These are phyloP conservation scores for Urtica urens DNA, from an alignment of 306 rosid genomes.

Conservation along the genomic window DNA sequence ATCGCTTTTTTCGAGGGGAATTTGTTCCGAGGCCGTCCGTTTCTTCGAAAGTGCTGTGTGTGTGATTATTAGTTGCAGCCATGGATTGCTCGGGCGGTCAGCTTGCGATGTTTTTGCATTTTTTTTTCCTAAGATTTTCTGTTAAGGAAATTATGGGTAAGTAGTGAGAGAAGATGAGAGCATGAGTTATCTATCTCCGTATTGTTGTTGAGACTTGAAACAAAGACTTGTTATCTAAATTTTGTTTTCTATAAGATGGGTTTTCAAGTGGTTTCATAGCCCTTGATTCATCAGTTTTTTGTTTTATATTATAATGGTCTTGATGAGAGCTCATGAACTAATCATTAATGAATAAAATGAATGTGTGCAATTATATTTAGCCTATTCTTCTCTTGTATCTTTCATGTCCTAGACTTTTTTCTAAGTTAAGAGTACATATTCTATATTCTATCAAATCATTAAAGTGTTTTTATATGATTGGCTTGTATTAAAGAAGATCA, in stretches of 20 bases:
- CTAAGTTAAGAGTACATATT: no score
- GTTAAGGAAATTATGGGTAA: slow-evolving; percentile 22
- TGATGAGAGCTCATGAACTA: slow-evolving; percentile 18
- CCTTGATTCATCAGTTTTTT: slow-evolving; percentile 37
- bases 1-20: no score
- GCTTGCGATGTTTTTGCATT: slow-evolving; percentile 22
- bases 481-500: no score
- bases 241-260: slow-evolving; percentile 30
- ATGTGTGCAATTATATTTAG: background rate
- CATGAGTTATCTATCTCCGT: slow-evolving; percentile 4
- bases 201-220: slow-evolving; percentile 9
- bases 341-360: background rate
- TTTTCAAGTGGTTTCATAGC: slow-evolving; percentile 42
- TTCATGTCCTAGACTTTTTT: background rate
- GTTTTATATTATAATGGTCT: no score
- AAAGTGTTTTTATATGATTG: no score
- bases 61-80: slow-evolving; percentile 34
- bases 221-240: slow-evolving; percentile 16
- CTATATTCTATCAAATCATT: no score
- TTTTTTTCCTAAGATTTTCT: slow-evolving; percentile 21
- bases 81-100: slow-evolving; percentile 36
- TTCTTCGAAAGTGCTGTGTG: slow-evolving; percentile 26
- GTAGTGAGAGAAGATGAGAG: slow-evolving; percentile 8
- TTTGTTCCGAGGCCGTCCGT: slow-evolving; percentile 22
- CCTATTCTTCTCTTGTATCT: background rate